Percentiles rank a stretch among this genome's conserved stretches.
phyloP scores from a whole-genome alignment of 306 rosid genomes.

The Begonia masoniana region DNA sequence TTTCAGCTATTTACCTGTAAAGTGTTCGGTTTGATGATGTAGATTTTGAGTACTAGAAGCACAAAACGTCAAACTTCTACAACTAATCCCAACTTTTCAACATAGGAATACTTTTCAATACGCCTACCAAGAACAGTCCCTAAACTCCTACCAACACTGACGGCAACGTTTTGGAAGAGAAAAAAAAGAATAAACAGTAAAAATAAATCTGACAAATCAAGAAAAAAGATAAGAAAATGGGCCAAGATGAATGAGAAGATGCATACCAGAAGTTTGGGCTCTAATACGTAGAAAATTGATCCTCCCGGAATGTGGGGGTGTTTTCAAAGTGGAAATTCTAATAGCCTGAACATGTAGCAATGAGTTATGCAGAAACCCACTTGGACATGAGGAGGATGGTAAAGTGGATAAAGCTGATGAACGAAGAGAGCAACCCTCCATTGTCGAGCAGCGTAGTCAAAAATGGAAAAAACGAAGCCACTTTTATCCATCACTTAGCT shows the following conservation, averaged over 20 bases:
- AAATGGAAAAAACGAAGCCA: slow-evolving; percentile 7
- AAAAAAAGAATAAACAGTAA: not conserved
- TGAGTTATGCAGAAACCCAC: slow-evolving; percentile 21
- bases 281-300: slow-evolving; percentile 30
- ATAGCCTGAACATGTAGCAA: slow-evolving; percentile 19
- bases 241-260: slow-evolving; percentile 7
- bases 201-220: not conserved
- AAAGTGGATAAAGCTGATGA: slow-evolving; percentile 39
- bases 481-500: slow-evolving; percentile 16
- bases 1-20: too few relatives aligned
- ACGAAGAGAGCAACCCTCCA: slow-evolving; percentile 50
- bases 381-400: slow-evolving; percentile 33
- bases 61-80: too few relatives aligned
- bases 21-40: too few relatives aligned
- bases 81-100: too few relatives aligned
- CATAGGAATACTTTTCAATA: too few relatives aligned
- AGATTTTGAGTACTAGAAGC: too few relatives aligned
- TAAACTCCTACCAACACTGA: not conserved
- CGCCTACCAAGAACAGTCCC: not conserved
- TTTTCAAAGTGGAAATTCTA: slow-evolving; percentile 27
- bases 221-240: not conserved
- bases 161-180: not conserved
- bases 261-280: slow-evolving; percentile 64
- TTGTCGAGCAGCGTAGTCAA: slow-evolving; percentile 12
- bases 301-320: slow-evolving; percentile 18